Evolutionary conservation across 2,329 filamentous ascomycete genomes (phyloP), one percentile per base, ranked within the genome.

Genomic region (Ramularia collo-cygni): DNA sequence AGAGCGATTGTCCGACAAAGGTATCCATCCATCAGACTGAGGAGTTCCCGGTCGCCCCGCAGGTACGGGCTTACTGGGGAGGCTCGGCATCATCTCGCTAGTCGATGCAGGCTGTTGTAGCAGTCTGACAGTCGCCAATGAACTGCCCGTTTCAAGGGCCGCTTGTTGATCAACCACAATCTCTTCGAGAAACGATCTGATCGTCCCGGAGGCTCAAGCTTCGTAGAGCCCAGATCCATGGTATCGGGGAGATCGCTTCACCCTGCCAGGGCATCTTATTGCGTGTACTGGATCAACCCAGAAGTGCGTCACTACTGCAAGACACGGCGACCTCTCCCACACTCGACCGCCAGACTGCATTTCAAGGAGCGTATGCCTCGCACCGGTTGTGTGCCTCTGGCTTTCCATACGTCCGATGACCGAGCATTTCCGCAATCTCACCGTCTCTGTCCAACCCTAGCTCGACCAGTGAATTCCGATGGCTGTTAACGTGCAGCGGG

Each of bases 401-500:
- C 12, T 18, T 16, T 37, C 21, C 10, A 27, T 21, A 26, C 35
- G 12, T 28, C 15, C 35, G 35, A 28, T 28, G 13, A 14, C 37
- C 37, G 37, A 40, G 31, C 18, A 40, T 17, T 19, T 40, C 37
- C 37, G 36, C n/a, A 12, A 16, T 16, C 36, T 24, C 16, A 19
- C 18, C 7, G 4, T 35, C 19, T 24, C 17, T 18, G 21, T 26
- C 3, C 15, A 12, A n/a, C 3, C 6, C n/a, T 12, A 16, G 10
- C 15, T 18, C 12, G 13, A 33, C 30, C 18, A 17, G 16, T 17
- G 14, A 17, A 18, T 18, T 16, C 30, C 12, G 8, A 33, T 17
- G 30, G 30, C 13, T 17, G 18, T 27, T 37, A 33, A 32, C 33
- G 32, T 36, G 34, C 39, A 37, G 39, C 39, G 39, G 28, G 12